These are phyloP conservation scores for Backusella liffmaniae DNA, from an alignment of 192 early-diverging fungal species.

Conservation along the genomic window DNA sequence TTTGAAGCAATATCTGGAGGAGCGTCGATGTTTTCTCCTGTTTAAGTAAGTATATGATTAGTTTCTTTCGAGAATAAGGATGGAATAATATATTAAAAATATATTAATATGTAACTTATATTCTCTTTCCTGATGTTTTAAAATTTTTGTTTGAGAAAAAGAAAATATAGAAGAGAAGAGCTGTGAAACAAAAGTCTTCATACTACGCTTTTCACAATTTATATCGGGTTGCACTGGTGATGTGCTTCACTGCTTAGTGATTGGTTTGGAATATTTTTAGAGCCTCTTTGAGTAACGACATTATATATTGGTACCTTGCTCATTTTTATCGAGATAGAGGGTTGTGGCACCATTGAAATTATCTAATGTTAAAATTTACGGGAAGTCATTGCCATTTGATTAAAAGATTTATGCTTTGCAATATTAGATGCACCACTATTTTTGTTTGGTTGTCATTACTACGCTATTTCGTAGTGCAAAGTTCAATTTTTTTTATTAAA, in stretches of 20 bases:
- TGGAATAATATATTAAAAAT: background rate
- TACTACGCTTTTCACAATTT: background rate
- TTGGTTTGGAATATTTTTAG: background rate
- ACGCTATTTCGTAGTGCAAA: too few relatives aligned
- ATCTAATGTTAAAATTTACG: background rate
- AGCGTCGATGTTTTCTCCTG: background rate
- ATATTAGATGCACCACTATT: too few relatives aligned
- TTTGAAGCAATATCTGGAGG: background rate
- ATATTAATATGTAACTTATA: background rate
- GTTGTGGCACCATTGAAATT: background rate
- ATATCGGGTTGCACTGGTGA: background rate
- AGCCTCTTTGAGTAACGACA: background rate
- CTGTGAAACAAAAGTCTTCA: background rate
- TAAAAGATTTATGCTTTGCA: too few relatives aligned
- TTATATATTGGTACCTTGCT: background rate
- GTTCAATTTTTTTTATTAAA: too few relatives aligned
- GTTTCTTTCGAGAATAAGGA: background rate
- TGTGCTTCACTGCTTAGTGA: background rate
- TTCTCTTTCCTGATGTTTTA: background rate
- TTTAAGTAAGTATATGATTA: background rate
- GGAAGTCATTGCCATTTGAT: too few relatives aligned
- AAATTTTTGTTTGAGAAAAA: background rate
- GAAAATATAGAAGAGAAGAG: background rate
- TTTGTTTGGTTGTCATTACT: too few relatives aligned
- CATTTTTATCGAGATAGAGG: background rate